Percentiles rank a stretch among this genome's conserved stretches.
phyloP scores from a whole-genome alignment of 345 rosid species.

The Punica granatum region DNA sequence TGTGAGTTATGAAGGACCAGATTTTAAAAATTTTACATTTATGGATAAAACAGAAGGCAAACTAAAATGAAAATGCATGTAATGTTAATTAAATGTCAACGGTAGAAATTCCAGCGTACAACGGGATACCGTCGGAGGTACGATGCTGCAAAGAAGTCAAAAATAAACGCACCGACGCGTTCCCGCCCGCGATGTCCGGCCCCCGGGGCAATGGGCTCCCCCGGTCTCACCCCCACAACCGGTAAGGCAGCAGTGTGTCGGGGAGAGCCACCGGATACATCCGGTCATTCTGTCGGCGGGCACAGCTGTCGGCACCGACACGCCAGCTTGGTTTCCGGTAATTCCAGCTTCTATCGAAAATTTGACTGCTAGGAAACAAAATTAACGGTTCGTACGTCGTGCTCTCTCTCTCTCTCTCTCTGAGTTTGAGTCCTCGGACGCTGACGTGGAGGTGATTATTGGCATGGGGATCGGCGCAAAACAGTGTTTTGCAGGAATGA shows the following conservation, averaged over 20 bases:
- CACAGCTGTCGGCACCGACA: constrained; percentile 13
- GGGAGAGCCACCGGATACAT: constrained; percentile 1
- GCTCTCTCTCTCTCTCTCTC: too few relatives aligned
- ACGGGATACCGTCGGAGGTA: not conserved
- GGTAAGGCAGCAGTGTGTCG: not conserved
- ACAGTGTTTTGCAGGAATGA: not conserved
- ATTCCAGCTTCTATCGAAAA: not conserved
- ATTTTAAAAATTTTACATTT: too few relatives aligned
- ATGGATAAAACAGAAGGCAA: too few relatives aligned
- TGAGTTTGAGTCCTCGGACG: not conserved
- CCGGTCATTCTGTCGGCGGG: constrained; percentile 11
- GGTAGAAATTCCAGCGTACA: not conserved
- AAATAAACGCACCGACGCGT: constrained; percentile 9
- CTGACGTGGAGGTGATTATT: not conserved
- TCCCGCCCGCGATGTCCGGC: not conserved
- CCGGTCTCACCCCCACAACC: too few relatives aligned
- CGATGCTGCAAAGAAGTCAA: not conserved
- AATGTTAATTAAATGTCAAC: not conserved
- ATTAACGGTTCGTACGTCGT: too few relatives aligned
- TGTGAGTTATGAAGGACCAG: too few relatives aligned
- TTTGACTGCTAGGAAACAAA: too few relatives aligned
- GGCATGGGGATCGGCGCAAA: not conserved
- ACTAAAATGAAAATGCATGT: too few relatives aligned
- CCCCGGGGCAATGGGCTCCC: not conserved
- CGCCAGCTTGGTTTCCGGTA: constrained; percentile 5